Evolutionary conservation across 2,329 filamentous ascomycete species (phyloP), one percentile per base, ranked within the genome.

Genomic region (Alternaria arborescens): DNA sequence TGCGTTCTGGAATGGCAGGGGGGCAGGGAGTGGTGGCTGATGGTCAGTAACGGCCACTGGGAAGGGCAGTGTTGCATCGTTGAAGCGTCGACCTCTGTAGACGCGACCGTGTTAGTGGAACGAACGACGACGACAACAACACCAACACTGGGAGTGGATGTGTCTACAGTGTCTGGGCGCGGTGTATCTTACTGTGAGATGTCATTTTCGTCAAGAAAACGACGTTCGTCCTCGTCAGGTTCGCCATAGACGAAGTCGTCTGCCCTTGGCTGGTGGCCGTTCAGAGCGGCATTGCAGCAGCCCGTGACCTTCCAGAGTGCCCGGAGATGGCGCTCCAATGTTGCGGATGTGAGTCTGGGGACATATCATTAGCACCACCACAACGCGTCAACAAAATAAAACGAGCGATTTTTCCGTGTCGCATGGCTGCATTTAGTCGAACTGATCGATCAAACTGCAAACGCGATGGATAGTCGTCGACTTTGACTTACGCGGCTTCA

Each of bases 231-330:
- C 70, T 86, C 82, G 69, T 82, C 80, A 62, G 82, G 79, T 71
- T 80, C 84, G 72, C 82, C 82, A 76, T 87, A 83, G 78, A 83
- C 82, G 79, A 84, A 81, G 76, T 86, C 85, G 72, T 75, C 73
- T 52, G 65, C 87, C 86, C 72, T 89, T 76, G 66, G 82, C 83
- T 78, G 83, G 82, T 79, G 88, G 84, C 75, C 79, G 73, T 80
- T 80, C 63, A 82, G 77, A 67, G 84, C 79, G 78, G 89, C 88
- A 79, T 90, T 57, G 60, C 60, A 65, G 60, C 41, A 52, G 53
- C 55, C 56, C 50, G 62, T 91, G 84, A 91, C 89, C 85, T 87
- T 86, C 84, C 91, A 97, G 73, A 97, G 87, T 83, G 95, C 91
- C 79, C 90, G 90, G 78, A 97, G 86, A 85, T 96, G 96, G 81